Evolutionary conservation across 352 stramenopile species (phyloP).

Genomic region (Pythium biforme): DNA sequence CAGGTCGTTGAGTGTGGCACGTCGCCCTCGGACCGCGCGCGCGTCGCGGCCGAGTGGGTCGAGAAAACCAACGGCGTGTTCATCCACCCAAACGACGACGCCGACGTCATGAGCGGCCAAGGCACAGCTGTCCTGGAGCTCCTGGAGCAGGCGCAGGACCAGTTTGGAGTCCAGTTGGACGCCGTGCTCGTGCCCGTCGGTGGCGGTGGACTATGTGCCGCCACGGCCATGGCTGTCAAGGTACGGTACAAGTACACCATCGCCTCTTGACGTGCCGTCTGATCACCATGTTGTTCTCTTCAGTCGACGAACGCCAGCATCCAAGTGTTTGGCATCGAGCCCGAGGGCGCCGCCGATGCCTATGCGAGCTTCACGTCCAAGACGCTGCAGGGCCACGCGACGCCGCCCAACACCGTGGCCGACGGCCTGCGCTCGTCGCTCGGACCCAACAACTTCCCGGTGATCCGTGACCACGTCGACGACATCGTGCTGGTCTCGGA

Average conservation of each 20-base stretch:
- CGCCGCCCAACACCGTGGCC: conserved; percentile 49
- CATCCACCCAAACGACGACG: conserved; percentile 91
- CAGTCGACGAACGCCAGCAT: conserved; percentile 43
- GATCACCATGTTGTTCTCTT: no score
- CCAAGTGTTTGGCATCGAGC: conserved; percentile 75
- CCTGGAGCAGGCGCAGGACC: conserved; percentile 64
- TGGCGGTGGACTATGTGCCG: conserved; percentile 82
- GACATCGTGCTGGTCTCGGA: conserved; percentile 85
- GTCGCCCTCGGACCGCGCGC: conserved; percentile 29
- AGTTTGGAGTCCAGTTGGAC: conserved; percentile 54
- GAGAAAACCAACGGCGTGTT: conserved; percentile 41
- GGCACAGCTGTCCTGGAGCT: conserved; percentile 89
- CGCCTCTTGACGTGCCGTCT: no score
- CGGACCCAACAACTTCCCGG: conserved; percentile 79
- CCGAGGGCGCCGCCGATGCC: conserved; percentile 53
- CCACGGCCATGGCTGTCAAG: conserved; percentile 75
- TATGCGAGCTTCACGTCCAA: conserved; percentile 47
- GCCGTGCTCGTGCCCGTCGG: conserved; percentile 85
- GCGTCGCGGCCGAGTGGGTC: conserved; percentile 44
- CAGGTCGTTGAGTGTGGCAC: conserved; percentile 35
- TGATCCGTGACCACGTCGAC: conserved; percentile 87
- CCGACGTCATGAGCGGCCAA: conserved; percentile 92
- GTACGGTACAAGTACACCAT: no score
- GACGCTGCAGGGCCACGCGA: conserved; percentile 40
- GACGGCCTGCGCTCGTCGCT: conserved; percentile 81